phyloP scores from a whole-genome alignment of 1,284 basidiomycete genomes.

The Melampsora abietis-canadensis region DNA sequence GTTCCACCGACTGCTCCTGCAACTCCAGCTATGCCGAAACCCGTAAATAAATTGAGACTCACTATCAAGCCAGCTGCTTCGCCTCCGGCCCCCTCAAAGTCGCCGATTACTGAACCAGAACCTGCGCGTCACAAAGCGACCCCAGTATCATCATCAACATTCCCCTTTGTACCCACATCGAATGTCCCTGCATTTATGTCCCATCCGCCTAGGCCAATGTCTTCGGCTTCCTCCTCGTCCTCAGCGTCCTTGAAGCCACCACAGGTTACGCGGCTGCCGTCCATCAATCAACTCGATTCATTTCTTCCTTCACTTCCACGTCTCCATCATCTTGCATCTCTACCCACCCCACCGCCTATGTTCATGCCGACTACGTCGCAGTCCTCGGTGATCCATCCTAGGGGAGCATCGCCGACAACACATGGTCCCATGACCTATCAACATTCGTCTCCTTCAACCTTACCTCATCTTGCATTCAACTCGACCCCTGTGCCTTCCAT shows the following conservation, averaged over 20 bases:
- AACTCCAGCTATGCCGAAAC: conserved; percentile 10
- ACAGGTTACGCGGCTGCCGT: conserved; percentile 32
- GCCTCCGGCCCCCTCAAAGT: background rate
- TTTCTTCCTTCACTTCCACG: conserved; percentile 28
- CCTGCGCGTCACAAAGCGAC: conserved; percentile 1
- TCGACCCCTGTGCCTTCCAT: conserved; percentile 13
- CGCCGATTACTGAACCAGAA: conserved; percentile 13
- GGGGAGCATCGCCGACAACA: conserved; percentile 8
- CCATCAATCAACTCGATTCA: conserved; percentile 38
- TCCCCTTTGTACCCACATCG: conserved; percentile 31
- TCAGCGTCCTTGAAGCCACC: conserved; percentile 30
- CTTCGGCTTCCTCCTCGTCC: conserved; percentile 35
- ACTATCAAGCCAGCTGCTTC: conserved; percentile 30
- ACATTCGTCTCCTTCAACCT: conserved; percentile 15
- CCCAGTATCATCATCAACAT: conserved; percentile 7
- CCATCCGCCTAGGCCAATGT: conserved; percentile 33
- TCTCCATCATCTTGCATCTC: conserved; percentile 31
- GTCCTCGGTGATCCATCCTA: conserved; percentile 13
- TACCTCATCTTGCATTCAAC: conserved; percentile 7
- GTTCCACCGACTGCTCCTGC: conserved; percentile 2
- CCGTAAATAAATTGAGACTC: conserved; percentile 28
- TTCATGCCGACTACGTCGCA: conserved; percentile 25
- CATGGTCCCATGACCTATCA: conserved; percentile 5
- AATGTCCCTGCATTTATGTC: conserved; percentile 3
- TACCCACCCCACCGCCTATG: conserved; percentile 14